These are phyloP conservation scores for Didymellaceae sp. DNA, from an alignment of 2,329 filamentous ascomycete species.

Conservation along the genomic window DNA sequence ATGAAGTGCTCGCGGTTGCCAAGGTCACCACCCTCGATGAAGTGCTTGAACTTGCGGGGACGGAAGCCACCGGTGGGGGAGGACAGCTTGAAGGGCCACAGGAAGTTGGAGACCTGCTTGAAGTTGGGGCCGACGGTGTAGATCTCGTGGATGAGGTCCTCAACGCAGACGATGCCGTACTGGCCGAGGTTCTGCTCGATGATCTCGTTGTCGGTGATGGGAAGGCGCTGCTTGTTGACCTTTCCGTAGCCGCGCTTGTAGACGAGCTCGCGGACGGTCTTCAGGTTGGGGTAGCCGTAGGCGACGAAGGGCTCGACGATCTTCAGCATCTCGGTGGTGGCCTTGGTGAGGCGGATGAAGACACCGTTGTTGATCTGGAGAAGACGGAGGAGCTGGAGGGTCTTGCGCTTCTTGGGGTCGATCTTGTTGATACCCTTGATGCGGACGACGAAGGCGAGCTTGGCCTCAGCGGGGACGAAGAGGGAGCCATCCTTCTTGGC, in stretches of 20 bases:
- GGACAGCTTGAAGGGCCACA: slow-evolving; percentile 99
- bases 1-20: slow-evolving; percentile 99
- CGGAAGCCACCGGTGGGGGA: slow-evolving; percentile 98
- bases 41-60: slow-evolving; percentile 98
- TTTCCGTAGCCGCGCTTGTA: slow-evolving; percentile 99
- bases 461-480: slow-evolving; percentile 94
- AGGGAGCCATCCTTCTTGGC: slow-evolving; percentile 92
- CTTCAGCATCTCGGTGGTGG: slow-evolving; percentile 95
- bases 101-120: slow-evolving; percentile 99
- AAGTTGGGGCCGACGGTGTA: slow-evolving; percentile 96
- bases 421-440: slow-evolving; percentile 99
- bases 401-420: slow-evolving; percentile 99
- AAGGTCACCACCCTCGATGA: slow-evolving; percentile 97
- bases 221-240: slow-evolving; percentile 97
- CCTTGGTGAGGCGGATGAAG: slow-evolving; percentile 98
- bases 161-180: slow-evolving; percentile 93
- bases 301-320: slow-evolving; percentile 98
- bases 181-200: slow-evolving; percentile 96
- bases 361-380: slow-evolving; percentile 99
- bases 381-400: slow-evolving; percentile 98
- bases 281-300: slow-evolving; percentile 99
- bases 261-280: slow-evolving; percentile 98
- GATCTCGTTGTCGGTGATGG: slow-evolving; percentile 96
- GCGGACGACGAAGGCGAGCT: slow-evolving; percentile 97
- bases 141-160: slow-evolving; percentile 99